phyloP scores from a whole-genome alignment of 345 rosid genomes.

The Mercurialis annua region DNA sequence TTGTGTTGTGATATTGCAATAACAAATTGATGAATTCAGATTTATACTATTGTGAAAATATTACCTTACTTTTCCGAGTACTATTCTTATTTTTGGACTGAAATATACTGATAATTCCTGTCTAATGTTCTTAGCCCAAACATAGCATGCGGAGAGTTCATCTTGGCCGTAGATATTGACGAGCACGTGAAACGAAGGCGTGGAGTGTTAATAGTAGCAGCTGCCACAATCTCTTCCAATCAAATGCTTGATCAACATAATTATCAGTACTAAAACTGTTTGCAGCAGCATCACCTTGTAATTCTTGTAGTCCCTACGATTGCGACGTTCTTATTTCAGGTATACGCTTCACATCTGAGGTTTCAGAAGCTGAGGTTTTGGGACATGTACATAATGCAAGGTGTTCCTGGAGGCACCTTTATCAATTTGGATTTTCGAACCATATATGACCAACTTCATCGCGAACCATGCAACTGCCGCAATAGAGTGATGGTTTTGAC shows the following conservation, averaged over 20 bases:
- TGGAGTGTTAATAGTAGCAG: neutral
- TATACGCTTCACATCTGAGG: neutral
- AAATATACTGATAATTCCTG: neutral
- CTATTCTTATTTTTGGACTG: neutral
- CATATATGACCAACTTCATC: neutral
- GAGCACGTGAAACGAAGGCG: neutral
- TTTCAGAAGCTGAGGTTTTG: conserved; percentile 1
- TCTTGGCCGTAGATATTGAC: neutral
- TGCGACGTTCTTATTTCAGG: conserved; percentile 11
- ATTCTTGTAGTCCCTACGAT: neutral
- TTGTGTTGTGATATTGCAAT: neutral
- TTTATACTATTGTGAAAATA: neutral
- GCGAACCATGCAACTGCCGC: neutral
- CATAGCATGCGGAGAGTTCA: neutral
- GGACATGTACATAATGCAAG: conserved; percentile 1
- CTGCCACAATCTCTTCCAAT: neutral
- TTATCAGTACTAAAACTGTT: conserved; percentile 1
- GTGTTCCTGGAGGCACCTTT: neutral
- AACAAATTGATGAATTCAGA: neutral
- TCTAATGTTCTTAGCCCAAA: neutral
- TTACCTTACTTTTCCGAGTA: neutral
- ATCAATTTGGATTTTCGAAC: neutral
- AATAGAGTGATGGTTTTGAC: neutral
- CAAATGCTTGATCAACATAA: conserved; percentile 6
- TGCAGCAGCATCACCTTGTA: neutral